Base-by-base conservation (phyloP, 164 flowering plant genomes). In the Nymphaea thermarum region DNA sequence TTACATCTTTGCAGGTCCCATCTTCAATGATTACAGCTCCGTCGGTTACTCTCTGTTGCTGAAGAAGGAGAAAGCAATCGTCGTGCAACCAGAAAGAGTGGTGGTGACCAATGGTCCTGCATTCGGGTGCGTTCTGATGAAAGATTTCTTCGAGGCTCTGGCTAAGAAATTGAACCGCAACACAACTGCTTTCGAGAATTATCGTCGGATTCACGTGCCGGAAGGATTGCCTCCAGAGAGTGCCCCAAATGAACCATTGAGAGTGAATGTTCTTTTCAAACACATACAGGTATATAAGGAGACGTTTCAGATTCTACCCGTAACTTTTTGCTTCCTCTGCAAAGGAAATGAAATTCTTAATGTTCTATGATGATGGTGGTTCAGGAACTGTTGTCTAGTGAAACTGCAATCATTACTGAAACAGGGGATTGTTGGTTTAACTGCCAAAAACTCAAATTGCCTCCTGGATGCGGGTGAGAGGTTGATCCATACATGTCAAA, bases 351-450 rank as follows among this genome's bases (percentile, higher is more conserved):
- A 51, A 8, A 15, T 3, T 51, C 12, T 51, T 51, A 15, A 15
- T 51, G 57, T 51, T 25, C 36, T 25, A 25, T 25, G 36, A 25
- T 25, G 36, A 25, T 25, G 36, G 36, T 51, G 57, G 57, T 51
- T 51, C 89, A 92, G 76, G 78, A 76, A 53, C 79, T 92, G 93
- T 70, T 92, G 67, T 78, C 85, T 6, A 65, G 82, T 57, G 79
- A 84, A 17, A 86, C 80, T 4, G 86, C 88, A 16, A 89, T 92
- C 70, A 86, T 92, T 75, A 88, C 98, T 3, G 98, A 92, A 78
- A 87, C 96, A 36, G 95, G 96, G 66, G 98, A 90, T 70, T 87
- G 93, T 2, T 92, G 95, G 98, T 92, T 92, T 60, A 87, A 88
- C 66, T 90, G 96, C 77, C 95, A 84, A 80, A 92, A 90, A 63